Percentiles rank a stretch among this genome's conserved stretches.
These are phyloP conservation scores for Leptographium radiaticola DNA, from an alignment of 2,329 filamentous ascomycete species.

Conservation along the genomic window DNA sequence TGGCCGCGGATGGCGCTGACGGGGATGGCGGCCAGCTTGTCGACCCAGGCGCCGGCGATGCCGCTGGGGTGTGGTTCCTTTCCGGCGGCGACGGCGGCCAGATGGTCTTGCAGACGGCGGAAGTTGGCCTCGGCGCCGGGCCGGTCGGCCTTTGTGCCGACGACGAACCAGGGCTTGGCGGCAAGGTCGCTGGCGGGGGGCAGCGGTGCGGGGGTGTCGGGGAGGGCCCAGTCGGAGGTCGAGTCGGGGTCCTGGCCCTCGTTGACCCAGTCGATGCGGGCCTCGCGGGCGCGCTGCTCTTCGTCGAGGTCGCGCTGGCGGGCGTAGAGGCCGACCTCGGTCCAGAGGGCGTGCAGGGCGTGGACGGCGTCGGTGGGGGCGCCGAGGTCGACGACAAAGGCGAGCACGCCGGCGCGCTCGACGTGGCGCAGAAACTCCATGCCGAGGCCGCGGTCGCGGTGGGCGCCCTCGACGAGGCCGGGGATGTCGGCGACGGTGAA, in stretches of 20 bases:
- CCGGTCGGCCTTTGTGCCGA: slow-evolving; percentile 85
- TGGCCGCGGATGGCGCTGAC: slow-evolving; percentile 83
- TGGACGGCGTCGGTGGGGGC: slow-evolving; percentile 60
- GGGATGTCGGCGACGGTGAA: slow-evolving; percentile 96
- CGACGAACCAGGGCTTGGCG: slow-evolving; percentile 93
- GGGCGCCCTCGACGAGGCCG: slow-evolving; percentile 81
- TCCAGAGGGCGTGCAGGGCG: slow-evolving; percentile 75
- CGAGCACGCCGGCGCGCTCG: slow-evolving; percentile 82
- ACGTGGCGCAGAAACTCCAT: slow-evolving; percentile 89
- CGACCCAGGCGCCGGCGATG: slow-evolving; percentile 41
- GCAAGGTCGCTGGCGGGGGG: slow-evolving; percentile 50
- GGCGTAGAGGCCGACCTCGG: slow-evolving; percentile 77
- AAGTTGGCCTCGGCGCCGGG: slow-evolving; percentile 71
- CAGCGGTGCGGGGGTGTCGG: neutral
- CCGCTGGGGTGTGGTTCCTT: slow-evolving; percentile 60
- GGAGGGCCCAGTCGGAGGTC: no score
- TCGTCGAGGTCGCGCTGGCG: slow-evolving; percentile 65
- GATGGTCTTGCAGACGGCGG: slow-evolving; percentile 51
- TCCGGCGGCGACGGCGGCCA: slow-evolving; percentile 51
- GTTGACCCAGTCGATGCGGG: slow-evolving; percentile 37
- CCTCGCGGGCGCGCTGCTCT: slow-evolving; percentile 46
- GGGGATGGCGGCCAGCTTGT: slow-evolving; percentile 59
- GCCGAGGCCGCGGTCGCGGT: slow-evolving; percentile 81
- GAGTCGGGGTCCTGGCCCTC: slow-evolving; percentile 14
- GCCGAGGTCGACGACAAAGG: slow-evolving; percentile 81